A percentile compares a stretch with the other conserved stretches of the same genome.
Conservation (phyloP, 345 rosid genomes). For the Triadica sebifera region DNA sequence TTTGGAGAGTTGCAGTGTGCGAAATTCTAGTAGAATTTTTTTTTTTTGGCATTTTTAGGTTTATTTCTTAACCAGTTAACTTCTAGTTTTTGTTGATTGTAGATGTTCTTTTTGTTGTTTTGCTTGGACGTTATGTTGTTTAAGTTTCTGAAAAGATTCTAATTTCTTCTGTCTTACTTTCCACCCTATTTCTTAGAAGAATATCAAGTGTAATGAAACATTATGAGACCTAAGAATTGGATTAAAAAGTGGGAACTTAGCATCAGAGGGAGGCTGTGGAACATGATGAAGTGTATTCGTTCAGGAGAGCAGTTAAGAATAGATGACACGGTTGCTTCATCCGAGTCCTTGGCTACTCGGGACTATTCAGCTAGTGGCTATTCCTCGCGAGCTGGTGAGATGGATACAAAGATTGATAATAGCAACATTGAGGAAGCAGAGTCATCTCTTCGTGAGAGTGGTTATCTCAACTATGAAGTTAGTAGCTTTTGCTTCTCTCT, state of each 20-base stretch:
- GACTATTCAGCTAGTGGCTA: conserved; percentile 71
- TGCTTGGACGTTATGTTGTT: conserved; percentile 5
- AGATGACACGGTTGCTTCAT: conserved; percentile 51
- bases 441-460: conserved; percentile 78
- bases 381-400: conserved; percentile 62
- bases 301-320: conserved; percentile 49
- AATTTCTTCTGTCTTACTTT: conserved; percentile 14
- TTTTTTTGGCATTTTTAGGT: too few species aligned
- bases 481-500: conserved; percentile 10
- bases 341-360: conserved; percentile 76
- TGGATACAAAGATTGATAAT: conserved; percentile 54
- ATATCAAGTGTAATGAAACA: conserved; percentile 34
- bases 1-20: conserved; percentile 6
- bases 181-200: conserved; percentile 23
- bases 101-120: neutral
- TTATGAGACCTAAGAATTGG: conserved; percentile 51
- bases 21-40: neutral
- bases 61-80: neutral
- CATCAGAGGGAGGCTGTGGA: conserved; percentile 37
- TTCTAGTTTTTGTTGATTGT: neutral
- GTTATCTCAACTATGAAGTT: conserved; percentile 75
- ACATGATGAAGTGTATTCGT: conserved; percentile 75
- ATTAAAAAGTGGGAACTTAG: conserved; percentile 32
- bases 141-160: conserved; percentile 19
- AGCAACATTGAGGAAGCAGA: conserved; percentile 85